Conservation (phyloP, 1,139 yeast species). For the Suhomyces coccinellae region DNA sequence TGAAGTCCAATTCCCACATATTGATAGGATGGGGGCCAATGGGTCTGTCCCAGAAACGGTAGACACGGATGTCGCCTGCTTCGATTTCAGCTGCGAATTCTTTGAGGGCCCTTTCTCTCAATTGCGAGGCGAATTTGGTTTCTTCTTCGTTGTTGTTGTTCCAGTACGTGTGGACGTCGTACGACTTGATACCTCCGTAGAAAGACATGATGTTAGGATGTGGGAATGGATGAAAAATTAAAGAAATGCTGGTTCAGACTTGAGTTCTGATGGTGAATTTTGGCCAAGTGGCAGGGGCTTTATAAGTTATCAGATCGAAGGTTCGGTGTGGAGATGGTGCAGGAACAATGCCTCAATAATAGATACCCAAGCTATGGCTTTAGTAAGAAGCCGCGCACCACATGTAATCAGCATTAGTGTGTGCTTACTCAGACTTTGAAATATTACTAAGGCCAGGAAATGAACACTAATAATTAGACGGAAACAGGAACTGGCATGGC, state of each 20-base stretch:
- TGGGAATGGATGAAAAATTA: background rate
- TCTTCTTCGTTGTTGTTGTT: conserved; percentile 38
- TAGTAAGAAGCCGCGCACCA: too few relatives aligned
- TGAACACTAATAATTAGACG: too few relatives aligned
- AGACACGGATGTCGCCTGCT: conserved; percentile 43
- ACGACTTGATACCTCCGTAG: conserved; percentile 38
- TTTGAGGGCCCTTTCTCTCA: conserved; percentile 40
- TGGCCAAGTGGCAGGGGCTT: background rate
- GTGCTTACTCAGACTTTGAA: background rate
- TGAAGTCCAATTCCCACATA: conserved; percentile 47
- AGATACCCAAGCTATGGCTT: background rate
- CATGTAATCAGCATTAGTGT: too few relatives aligned
- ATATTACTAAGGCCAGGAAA: background rate
- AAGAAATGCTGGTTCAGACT: too few relatives aligned
- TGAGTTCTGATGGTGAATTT: too few relatives aligned
- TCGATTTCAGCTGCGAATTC: conserved; percentile 51
- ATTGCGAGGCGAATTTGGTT: conserved; percentile 34
- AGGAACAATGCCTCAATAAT: background rate
- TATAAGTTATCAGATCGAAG: background rate
- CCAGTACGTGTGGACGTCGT: conserved; percentile 60
- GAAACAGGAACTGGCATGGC: too few relatives aligned
- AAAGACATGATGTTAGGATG: conserved; percentile 19
- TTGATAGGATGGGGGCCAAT: conserved; percentile 59
- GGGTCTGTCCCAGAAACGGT: conserved; percentile 50
- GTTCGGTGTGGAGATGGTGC: background rate